phyloP scores from a whole-genome alignment of 2,329 filamentous ascomycete species.

The Fusarium cyanostomum region DNA sequence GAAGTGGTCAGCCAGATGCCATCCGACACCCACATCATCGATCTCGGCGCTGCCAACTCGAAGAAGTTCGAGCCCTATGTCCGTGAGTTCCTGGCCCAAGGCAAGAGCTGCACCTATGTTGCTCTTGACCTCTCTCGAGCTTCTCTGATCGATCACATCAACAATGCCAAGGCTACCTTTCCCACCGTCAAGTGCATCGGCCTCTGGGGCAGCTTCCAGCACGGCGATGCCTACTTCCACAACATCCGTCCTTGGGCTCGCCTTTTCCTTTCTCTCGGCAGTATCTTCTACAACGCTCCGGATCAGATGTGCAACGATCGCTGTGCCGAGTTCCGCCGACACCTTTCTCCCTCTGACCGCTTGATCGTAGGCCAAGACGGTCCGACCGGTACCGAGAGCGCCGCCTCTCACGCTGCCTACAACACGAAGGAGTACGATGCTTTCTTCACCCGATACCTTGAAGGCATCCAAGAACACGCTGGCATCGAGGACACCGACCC shows the following conservation, averaged over 20 bases:
- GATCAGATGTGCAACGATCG: constrained; percentile 31
- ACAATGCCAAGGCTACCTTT: constrained; percentile 28
- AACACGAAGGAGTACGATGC: constrained; percentile 28
- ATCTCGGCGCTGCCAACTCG: constrained; percentile 36
- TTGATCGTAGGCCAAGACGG: constrained; percentile 36
- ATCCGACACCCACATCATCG: constrained; percentile 31
- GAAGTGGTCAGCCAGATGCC: constrained; percentile 25
- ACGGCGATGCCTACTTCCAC: constrained; percentile 33
- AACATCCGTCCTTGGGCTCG: constrained; percentile 6
- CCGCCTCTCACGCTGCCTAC: constrained; percentile 13
- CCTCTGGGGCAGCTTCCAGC: constrained; percentile 36
- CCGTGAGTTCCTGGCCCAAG: constrained; percentile 26
- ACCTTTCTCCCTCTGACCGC: constrained; percentile 21
- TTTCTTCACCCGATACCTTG: constrained; percentile 29
- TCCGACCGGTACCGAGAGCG: constrained; percentile 1
- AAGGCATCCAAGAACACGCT: constrained; percentile 21
- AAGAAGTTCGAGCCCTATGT: constrained; percentile 38
- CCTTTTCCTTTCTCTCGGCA: constrained; percentile 36
- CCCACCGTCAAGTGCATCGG: constrained; percentile 24
- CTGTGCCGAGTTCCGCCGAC: constrained; percentile 24
- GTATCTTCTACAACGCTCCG: constrained; percentile 39
- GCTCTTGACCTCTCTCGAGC: constrained; percentile 25
- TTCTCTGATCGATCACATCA: constrained; percentile 29
- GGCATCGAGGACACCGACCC: constrained; percentile 12
- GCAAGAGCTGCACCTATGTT: constrained; percentile 34